phyloP scores from a whole-genome alignment of 176 grass and related monocot genomes.

The Aegilops tauschii region DNA sequence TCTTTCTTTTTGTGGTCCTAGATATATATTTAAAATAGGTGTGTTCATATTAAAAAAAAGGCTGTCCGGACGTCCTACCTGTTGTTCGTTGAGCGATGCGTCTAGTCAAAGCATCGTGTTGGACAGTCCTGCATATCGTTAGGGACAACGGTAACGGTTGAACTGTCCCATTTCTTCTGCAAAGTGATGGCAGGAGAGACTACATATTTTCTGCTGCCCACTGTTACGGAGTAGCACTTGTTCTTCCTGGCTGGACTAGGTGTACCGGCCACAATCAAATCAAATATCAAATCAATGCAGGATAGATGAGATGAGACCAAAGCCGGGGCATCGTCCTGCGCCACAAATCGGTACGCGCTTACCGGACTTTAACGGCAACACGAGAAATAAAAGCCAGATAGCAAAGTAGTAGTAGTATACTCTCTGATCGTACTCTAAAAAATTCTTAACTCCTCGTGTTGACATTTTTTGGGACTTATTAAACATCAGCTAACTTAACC shows the following conservation, averaged over 20 bases:
- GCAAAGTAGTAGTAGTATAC: too few species aligned
- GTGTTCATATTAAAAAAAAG: background rate
- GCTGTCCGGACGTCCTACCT: background rate
- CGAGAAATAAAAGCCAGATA: background rate
- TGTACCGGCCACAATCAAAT: background rate
- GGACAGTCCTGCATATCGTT: background rate
- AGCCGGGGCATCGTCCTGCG: background rate
- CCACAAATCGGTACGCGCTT: background rate
- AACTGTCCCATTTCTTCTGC: slow-evolving; percentile 14
- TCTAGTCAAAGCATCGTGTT: slow-evolving; percentile 9
- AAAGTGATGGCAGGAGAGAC: background rate
- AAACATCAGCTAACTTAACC: too few species aligned
- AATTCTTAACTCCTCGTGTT: too few species aligned
- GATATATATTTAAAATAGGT: too few species aligned
- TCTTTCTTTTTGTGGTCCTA: background rate
- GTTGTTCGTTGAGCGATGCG: background rate
- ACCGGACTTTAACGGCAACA: background rate
- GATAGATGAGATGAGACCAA: background rate
- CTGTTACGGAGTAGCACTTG: background rate
- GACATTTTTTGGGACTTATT: too few species aligned
- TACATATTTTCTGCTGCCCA: background rate
- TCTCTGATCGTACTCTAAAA: too few species aligned
- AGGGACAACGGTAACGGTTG: background rate
- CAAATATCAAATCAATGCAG: background rate
- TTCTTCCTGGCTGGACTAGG: background rate